phyloP scores from a whole-genome alignment of 805 yeast species.

The Kodamaea leandrae region DNA sequence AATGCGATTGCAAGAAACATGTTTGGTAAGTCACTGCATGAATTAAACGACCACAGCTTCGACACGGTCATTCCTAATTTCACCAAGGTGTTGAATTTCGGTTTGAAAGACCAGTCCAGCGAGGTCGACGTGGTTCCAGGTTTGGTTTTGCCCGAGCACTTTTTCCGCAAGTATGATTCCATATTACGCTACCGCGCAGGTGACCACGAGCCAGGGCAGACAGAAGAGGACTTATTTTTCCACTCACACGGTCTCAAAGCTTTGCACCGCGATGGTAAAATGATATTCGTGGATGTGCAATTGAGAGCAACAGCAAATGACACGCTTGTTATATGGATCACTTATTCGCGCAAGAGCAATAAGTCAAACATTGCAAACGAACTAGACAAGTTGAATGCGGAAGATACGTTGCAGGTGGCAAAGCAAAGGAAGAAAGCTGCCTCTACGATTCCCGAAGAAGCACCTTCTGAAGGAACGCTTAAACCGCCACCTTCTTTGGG shows the following conservation, averaged over 20 bases:
- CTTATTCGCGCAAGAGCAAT: slow-evolving; percentile 59
- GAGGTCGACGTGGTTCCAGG: slow-evolving; percentile 48
- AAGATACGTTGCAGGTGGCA: slow-evolving; percentile 6
- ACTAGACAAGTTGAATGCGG: slow-evolving; percentile 23
- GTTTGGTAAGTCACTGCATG: slow-evolving; percentile 64
- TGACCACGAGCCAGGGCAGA: slow-evolving; percentile 16
- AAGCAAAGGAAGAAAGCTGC: slow-evolving; percentile 1
- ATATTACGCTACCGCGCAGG: slow-evolving; percentile 24
- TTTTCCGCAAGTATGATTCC: slow-evolving; percentile 69
- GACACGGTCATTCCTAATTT: slow-evolving; percentile 65
- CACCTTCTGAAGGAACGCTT: not conserved
- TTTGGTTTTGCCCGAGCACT: slow-evolving; percentile 85
- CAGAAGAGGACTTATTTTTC: slow-evolving; percentile 48
- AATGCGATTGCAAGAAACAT: slow-evolving; percentile 73
- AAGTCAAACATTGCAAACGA: slow-evolving; percentile 23
- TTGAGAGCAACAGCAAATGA: slow-evolving; percentile 63
- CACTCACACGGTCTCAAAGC: slow-evolving; percentile 69
- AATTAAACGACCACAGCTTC: slow-evolving; percentile 41
- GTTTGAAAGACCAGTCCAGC: slow-evolving; percentile 28
- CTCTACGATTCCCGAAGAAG: slow-evolving; percentile 3
- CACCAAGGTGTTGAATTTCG: slow-evolving; percentile 41
- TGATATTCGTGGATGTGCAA: slow-evolving; percentile 72
- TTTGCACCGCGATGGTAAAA: slow-evolving; percentile 65
- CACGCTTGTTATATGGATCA: slow-evolving; percentile 75
- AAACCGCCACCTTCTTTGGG: not conserved